Evolutionary conservation across 192 early-diverging fungal species (phyloP).

Genomic region (Chytriomyces sp.): DNA sequence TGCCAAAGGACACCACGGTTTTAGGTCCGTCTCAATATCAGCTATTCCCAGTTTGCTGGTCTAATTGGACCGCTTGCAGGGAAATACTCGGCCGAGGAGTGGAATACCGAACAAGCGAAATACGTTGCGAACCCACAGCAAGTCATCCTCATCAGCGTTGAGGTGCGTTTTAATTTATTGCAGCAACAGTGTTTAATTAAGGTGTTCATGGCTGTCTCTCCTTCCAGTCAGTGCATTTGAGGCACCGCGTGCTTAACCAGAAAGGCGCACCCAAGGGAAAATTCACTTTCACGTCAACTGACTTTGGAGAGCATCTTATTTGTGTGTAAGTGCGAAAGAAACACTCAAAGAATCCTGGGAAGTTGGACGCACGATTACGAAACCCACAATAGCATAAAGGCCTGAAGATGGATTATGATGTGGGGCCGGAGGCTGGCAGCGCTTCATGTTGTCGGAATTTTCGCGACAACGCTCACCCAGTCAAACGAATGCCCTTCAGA

Average conservation of each 20-base stretch:
- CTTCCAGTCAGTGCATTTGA: conserved; percentile 65
- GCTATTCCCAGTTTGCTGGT: not conserved
- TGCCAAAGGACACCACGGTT: conserved; percentile 86
- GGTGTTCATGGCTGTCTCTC: conserved; percentile 54
- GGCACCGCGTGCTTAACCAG: conserved; percentile 77
- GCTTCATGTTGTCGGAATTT: too few relatives aligned
- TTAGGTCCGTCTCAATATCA: conserved; percentile 56
- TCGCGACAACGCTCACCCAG: too few relatives aligned
- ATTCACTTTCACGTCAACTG: conserved; percentile 90
- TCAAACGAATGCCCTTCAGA: too few relatives aligned
- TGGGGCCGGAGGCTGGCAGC: too few relatives aligned
- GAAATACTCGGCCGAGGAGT: conserved; percentile 82
- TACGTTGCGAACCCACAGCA: conserved; percentile 29
- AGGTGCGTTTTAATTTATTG: conserved; percentile 36
- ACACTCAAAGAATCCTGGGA: too few relatives aligned
- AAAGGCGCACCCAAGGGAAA: conserved; percentile 74
- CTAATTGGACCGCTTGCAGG: conserved; percentile 20
- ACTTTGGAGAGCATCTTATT: conserved; percentile 88
- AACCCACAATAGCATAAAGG: too few relatives aligned
- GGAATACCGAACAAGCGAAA: conserved; percentile 55
- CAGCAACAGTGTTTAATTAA: not conserved
- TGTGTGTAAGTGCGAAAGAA: conserved; percentile 67
- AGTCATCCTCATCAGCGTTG: conserved; percentile 42
- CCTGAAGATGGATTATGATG: too few relatives aligned
- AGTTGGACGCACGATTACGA: too few relatives aligned